A percentile compares a stretch with the other conserved stretches of the same genome.
Conservation (phyloP, 2,329 filamentous ascomycete species). For the Elsinoe necatrix region DNA sequence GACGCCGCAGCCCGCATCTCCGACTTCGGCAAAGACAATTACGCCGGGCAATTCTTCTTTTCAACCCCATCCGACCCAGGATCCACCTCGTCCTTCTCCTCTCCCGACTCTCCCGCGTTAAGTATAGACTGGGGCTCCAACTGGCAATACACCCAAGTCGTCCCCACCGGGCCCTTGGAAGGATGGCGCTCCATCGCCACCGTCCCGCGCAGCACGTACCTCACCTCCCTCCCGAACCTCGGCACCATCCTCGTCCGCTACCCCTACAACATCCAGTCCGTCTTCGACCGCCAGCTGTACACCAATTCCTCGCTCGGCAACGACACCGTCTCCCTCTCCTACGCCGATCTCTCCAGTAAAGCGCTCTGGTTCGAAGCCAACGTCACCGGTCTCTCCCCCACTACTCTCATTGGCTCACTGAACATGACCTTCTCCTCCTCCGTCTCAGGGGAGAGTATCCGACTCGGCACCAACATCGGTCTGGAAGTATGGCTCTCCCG, state of each 20-base stretch:
- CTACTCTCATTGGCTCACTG: constrained; percentile 31
- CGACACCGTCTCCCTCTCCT: constrained; percentile 43
- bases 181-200: constrained; percentile 47
- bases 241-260: constrained; percentile 46
- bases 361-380: constrained; percentile 49
- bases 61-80: constrained; percentile 29
- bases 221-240: constrained; percentile 44
- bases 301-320: constrained; percentile 41
- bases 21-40: constrained; percentile 40
- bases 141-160: constrained; percentile 48
- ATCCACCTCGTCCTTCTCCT: background rate
- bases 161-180: constrained; percentile 45
- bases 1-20: constrained; percentile 31
- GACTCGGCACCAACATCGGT: constrained; percentile 43
- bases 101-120: constrained; percentile 32
- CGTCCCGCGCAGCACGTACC: constrained; percentile 44
- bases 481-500: constrained; percentile 47
- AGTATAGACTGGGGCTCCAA: constrained; percentile 52
- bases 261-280: constrained; percentile 42
- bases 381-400: constrained; percentile 36
- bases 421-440: constrained; percentile 49
- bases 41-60: constrained; percentile 51
- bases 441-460: constrained; percentile 41
- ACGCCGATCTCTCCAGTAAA: constrained; percentile 41
- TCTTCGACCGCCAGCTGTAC: constrained; percentile 41